Percentiles rank a stretch among this genome's conserved stretches.
These are phyloP conservation scores for Fusarium longipes DNA, from an alignment of 2,329 filamentous ascomycete species.

Conservation along the genomic window DNA sequence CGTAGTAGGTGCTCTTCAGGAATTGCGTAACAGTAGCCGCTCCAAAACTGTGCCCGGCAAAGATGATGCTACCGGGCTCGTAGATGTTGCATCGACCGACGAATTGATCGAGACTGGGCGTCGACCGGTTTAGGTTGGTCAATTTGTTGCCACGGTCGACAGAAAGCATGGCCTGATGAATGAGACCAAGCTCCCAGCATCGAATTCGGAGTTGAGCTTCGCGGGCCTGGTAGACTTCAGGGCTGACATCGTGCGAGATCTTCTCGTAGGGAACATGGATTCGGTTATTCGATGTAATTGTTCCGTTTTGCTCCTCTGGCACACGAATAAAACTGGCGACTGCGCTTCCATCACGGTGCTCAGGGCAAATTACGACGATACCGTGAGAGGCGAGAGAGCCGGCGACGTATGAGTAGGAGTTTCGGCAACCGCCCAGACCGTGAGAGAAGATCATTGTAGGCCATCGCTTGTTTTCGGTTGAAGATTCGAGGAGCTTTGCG, in stretches of 20 bases:
- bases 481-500: conserved; percentile 68
- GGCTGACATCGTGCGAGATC: conserved; percentile 71
- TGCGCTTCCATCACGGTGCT: conserved; percentile 84
- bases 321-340: conserved; percentile 78
- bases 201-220: conserved; percentile 80
- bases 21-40: conserved; percentile 80
- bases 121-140: conserved; percentile 65
- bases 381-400: conserved; percentile 85
- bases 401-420: conserved; percentile 85
- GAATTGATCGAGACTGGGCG: conserved; percentile 67
- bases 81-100: conserved; percentile 72
- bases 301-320: conserved; percentile 59
- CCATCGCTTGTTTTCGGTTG: conserved; percentile 68
- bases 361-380: conserved; percentile 81
- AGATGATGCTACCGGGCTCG: conserved; percentile 77
- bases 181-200: conserved; percentile 80
- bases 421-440: conserved; percentile 82
- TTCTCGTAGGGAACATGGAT: conserved; percentile 60
- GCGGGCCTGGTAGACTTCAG: conserved; percentile 73
- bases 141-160: conserved; percentile 68
- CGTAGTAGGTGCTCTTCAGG: conserved; percentile 82
- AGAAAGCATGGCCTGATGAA: conserved; percentile 74
- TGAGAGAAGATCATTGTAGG: conserved; percentile 89
- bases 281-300: conserved; percentile 43
- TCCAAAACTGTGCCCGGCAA: conserved; percentile 85